Evolutionary conservation across 768 basidiomycete genomes (phyloP).

Genomic region (Pleurotus tuoliensis): DNA sequence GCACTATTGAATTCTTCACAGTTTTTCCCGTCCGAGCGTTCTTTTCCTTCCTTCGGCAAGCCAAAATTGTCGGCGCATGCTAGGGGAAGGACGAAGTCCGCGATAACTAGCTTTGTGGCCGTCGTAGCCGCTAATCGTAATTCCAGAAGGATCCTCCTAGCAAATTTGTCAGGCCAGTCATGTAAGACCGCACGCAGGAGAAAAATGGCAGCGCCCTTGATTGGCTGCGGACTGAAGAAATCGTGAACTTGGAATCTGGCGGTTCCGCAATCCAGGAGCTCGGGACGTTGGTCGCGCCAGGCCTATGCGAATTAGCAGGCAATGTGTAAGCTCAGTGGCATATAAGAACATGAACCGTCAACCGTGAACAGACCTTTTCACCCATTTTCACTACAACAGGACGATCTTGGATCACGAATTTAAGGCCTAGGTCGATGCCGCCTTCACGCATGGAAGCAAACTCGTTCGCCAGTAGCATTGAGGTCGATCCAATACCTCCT

Average conservation of each 20-base stretch:
- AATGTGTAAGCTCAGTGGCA: background rate
- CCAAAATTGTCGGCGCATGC: constrained; percentile 57
- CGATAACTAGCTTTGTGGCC: constrained; percentile 61
- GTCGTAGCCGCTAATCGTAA: constrained; percentile 42
- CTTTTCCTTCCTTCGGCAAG: background rate
- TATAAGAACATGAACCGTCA: background rate
- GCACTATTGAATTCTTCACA: background rate
- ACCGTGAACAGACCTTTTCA: constrained; percentile 14
- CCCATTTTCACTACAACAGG: constrained; percentile 46
- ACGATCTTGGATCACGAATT: constrained; percentile 50
- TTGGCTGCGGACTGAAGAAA: constrained; percentile 67
- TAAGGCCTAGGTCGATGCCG: constrained; percentile 20
- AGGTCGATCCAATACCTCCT: constrained; percentile 50
- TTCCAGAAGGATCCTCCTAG: constrained; percentile 39
- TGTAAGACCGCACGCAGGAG: constrained; percentile 70
- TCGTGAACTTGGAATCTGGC: constrained; percentile 65
- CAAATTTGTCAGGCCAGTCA: constrained; percentile 70
- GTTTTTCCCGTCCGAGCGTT: background rate
- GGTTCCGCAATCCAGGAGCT: constrained; percentile 49
- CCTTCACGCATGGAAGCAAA: constrained; percentile 16
- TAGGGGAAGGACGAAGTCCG: constrained; percentile 66
- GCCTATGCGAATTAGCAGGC: constrained; percentile 26
- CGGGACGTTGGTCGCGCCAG: constrained; percentile 57
- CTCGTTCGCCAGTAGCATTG: constrained; percentile 33
- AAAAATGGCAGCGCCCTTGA: constrained; percentile 55